Percentiles rank a stretch among this genome's conserved stretches.
These are phyloP conservation scores for Cryoendolithus antarcticus DNA, from an alignment of 2,329 filamentous ascomycete genomes.

Conservation along the genomic window DNA sequence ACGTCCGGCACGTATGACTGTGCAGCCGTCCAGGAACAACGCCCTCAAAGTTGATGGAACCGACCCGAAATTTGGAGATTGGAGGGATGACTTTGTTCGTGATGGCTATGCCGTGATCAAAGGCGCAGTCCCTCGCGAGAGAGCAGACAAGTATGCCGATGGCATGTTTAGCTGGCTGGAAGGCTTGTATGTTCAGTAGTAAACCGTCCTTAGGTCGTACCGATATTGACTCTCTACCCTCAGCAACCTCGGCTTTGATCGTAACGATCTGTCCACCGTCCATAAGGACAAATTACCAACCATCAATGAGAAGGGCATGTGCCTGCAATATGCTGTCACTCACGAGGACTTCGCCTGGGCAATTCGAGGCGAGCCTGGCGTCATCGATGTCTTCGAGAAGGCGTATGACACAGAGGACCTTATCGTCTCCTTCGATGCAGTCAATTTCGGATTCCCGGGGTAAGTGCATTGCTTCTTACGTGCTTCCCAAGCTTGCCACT, in stretches of 20 bases:
- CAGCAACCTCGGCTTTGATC: conserved; percentile 25
- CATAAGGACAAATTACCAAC: conserved; percentile 24
- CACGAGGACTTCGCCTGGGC: conserved; percentile 40
- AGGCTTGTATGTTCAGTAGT: conserved; percentile 24
- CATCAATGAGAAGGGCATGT: conserved; percentile 39
- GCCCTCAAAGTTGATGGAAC: no score
- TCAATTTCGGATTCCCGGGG: conserved; percentile 33
- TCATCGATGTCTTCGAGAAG: conserved; percentile 35
- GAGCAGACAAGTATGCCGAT: conserved; percentile 25
- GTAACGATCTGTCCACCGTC: conserved; percentile 24
- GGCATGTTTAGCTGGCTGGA: conserved; percentile 21
- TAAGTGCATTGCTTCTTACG: background rate
- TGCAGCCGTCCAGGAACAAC: no score
- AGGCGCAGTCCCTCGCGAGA: conserved; percentile 30
- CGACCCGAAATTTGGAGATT: conserved; percentile 12
- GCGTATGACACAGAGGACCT: conserved; percentile 35
- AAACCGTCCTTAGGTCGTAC: background rate
- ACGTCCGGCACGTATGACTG: no score
- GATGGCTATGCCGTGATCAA: conserved; percentile 38
- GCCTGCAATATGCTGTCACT: conserved; percentile 33
- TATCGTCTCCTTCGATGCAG: conserved; percentile 38
- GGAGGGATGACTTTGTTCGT: conserved; percentile 22
- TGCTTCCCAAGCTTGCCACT: background rate
- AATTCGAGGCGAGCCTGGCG: conserved; percentile 36
- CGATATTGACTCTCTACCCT: conserved; percentile 4